These are phyloP conservation scores for Porogramme epimiltina DNA, from an alignment of 1,284 basidiomycete genomes.

Conservation along the genomic window DNA sequence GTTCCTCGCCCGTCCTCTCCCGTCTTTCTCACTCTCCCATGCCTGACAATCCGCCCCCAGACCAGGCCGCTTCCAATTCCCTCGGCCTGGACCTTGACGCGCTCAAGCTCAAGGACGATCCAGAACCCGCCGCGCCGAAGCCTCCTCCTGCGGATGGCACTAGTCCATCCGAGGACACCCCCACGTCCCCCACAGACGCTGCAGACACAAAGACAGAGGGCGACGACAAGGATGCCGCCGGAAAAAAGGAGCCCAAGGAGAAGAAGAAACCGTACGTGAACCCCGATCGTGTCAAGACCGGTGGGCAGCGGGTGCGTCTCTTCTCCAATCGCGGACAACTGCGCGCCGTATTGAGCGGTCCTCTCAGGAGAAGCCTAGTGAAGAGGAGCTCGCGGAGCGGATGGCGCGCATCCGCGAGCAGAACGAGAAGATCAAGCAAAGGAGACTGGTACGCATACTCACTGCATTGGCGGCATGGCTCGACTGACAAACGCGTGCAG, in stretches of 20 bases:
- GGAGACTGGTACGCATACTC: conserved; percentile 53
- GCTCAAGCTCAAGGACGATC: conserved; percentile 35
- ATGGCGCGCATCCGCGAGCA: conserved; percentile 77
- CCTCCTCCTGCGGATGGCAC: conserved; percentile 2
- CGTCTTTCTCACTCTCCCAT: conserved; percentile 8
- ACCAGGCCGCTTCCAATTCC: conserved; percentile 47
- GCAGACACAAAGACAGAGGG: conserved; percentile 7
- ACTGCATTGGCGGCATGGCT: background rate
- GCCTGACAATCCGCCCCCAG: conserved; percentile 20
- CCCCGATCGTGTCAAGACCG: conserved; percentile 76
- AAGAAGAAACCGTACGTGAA: conserved; percentile 66
- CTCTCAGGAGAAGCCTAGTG: conserved; percentile 68
- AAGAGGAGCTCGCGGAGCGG: conserved; percentile 69
- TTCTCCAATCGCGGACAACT: conserved; percentile 2
- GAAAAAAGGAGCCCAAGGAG: conserved; percentile 25
- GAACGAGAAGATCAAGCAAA: conserved; percentile 81
- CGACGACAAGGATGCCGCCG: conserved; percentile 13
- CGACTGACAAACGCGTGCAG: conserved; percentile 36
- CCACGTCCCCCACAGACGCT: conserved; percentile 6
- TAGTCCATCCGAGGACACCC: conserved; percentile 2
- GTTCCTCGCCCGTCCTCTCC: conserved; percentile 5
- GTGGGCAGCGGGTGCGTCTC: conserved; percentile 67
- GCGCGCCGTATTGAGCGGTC: conserved; percentile 18
- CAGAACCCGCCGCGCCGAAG: conserved; percentile 15
- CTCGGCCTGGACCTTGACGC: conserved; percentile 68